A percentile compares a stretch with the other conserved stretches of the same genome.
These are phyloP conservation scores for Reticulomyxa filosa DNA, from an alignment of 78 protist species.

Conservation along the genomic window DNA sequence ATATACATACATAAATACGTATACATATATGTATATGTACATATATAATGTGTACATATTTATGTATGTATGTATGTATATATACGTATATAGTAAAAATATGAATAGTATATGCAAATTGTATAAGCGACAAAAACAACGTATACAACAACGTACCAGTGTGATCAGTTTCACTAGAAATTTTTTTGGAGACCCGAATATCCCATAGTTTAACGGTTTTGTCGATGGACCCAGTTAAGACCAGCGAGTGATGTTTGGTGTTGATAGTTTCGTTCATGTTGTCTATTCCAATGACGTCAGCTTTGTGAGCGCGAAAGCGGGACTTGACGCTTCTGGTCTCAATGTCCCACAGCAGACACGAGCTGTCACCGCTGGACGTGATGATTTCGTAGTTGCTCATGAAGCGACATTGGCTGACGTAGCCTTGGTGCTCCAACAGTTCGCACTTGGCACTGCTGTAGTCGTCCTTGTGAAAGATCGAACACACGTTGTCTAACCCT, in stretches of 20 bases:
- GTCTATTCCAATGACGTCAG: constrained; percentile 62
- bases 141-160: no score
- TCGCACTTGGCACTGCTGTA: constrained; percentile 14
- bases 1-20: no score
- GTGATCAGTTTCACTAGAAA: no score
- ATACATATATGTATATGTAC: no score
- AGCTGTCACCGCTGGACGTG: constrained; percentile 65
- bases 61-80: no score
- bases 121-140: no score
- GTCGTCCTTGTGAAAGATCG: constrained; percentile 51
- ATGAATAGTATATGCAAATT: no score
- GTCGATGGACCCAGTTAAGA: constrained; percentile 73
- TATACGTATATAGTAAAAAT: no score
- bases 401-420: constrained; percentile 80
- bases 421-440: constrained; percentile 27
- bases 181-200: constrained; percentile 36
- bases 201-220: constrained; percentile 73
- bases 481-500: constrained; percentile 83
- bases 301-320: constrained; percentile 58
- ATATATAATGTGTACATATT: no score
- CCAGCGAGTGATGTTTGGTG: constrained; percentile 10
- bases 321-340: constrained; percentile 37
- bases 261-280: not conserved
- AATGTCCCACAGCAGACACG: constrained; percentile 77
- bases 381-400: constrained; percentile 42